Evolutionary conservation across 768 basidiomycete species (phyloP).

Genomic region (Calocera viscosa): DNA sequence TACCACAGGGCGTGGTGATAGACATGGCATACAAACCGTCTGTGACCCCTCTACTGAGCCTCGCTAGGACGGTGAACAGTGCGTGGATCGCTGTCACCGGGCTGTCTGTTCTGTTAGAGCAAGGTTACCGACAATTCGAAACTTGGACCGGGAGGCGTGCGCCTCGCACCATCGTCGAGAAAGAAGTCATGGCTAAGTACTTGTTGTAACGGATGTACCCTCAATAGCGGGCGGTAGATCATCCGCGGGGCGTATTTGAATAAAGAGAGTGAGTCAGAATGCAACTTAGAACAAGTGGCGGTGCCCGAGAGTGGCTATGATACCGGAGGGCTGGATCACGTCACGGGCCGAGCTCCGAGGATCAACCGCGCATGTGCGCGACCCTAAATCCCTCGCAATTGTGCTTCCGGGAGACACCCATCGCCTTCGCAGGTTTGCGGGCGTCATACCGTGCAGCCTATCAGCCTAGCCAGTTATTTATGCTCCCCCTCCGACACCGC

Average conservation of each 20-base stretch:
- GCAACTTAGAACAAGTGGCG: too few relatives aligned
- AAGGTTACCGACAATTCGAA: slow-evolving; percentile 77
- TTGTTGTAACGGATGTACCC: not conserved
- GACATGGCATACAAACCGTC: slow-evolving; percentile 94
- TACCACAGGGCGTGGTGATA: slow-evolving; percentile 54
- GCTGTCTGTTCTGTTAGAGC: slow-evolving; percentile 74
- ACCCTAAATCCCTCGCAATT: not conserved
- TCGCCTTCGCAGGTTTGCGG: too few relatives aligned
- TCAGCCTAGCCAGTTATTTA: too few relatives aligned
- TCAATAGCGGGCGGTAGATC: too few relatives aligned
- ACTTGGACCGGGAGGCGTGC: slow-evolving; percentile 53
- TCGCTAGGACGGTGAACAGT: slow-evolving; percentile 42
- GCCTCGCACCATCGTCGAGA: slow-evolving; percentile 20
- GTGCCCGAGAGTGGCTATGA: too few relatives aligned
- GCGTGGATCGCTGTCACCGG: slow-evolving; percentile 64
- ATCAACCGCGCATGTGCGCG: not conserved
- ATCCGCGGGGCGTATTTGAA: too few relatives aligned
- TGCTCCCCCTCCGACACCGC: too few relatives aligned
- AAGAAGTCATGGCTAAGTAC: slow-evolving; percentile 21
- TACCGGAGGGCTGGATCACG: too few relatives aligned
- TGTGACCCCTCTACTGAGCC: slow-evolving; percentile 60
- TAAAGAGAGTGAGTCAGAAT: too few relatives aligned
- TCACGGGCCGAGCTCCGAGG: too few relatives aligned
- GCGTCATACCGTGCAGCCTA: too few relatives aligned
- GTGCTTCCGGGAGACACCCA: not conserved